Evolutionary conservation across 2,329 filamentous ascomycete genomes (phyloP).

Genomic region (Pyricularia sp.): DNA sequence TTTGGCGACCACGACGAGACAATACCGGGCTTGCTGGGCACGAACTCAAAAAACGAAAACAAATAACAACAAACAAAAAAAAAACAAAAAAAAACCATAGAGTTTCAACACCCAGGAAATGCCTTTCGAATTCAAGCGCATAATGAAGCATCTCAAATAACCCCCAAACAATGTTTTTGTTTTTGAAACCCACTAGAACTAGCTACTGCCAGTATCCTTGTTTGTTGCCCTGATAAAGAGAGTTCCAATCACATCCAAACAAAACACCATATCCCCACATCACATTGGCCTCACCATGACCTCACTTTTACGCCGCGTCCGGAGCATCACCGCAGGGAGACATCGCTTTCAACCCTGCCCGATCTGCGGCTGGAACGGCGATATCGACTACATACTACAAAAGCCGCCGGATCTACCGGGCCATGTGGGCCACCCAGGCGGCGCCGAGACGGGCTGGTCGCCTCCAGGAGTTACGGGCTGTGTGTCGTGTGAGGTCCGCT

Average conservation of each 20-base stretch:
- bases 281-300: background rate
- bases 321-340: background rate
- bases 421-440: background rate
- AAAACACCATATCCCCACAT: background rate
- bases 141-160: background rate
- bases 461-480: background rate
- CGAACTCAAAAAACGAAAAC: background rate
- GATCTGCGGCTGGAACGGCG: conserved; percentile 2
- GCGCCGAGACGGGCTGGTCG: background rate
- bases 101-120: background rate
- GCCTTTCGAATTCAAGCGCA: background rate
- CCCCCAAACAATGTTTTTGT: background rate
- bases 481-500: conserved; percentile 1
- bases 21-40: background rate
- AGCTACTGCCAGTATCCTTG: background rate
- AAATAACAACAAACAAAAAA: background rate
- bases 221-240: background rate
- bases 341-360: conserved; percentile 1
- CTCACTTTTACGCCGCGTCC: background rate
- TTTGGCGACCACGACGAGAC: background rate
- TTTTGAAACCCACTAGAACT: background rate
- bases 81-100: background rate
- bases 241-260: background rate
- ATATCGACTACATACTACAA: conserved; percentile 1
- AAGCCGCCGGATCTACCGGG: background rate